These are phyloP conservation scores for Monosporozyma servazzii DNA, from an alignment of 805 yeast genomes.

Conservation along the genomic window DNA sequence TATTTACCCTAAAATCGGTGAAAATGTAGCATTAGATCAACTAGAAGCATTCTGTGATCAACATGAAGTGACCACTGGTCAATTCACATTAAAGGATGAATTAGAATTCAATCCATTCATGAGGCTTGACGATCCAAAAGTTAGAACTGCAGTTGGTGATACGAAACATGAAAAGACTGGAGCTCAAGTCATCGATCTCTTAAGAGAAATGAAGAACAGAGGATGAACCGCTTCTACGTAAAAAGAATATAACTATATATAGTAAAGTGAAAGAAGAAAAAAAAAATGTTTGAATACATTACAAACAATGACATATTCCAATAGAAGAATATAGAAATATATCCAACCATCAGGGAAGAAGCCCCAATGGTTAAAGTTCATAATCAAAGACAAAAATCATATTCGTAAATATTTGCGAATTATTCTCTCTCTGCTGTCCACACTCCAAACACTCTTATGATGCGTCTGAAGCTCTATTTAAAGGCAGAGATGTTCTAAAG, in stretches of 20 bases:
- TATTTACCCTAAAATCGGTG: slow-evolving; percentile 35
- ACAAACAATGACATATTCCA: not conserved
- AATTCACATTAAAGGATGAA: slow-evolving; percentile 79
- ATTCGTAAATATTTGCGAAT: slow-evolving; percentile 5
- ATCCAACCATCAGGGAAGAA: not conserved
- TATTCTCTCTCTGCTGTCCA: slow-evolving; percentile 45
- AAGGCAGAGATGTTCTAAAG: slow-evolving; percentile 25
- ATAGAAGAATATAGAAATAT: not conserved
- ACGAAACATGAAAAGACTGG: slow-evolving; percentile 28
- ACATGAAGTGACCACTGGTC: slow-evolving; percentile 76
- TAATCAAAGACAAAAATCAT: slow-evolving; percentile 1
- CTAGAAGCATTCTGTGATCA: slow-evolving; percentile 43
- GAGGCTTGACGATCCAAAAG: slow-evolving; percentile 58
- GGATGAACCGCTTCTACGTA: slow-evolving; percentile 23
- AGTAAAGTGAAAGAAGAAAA: not conserved
- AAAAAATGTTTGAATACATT: slow-evolving; percentile 6
- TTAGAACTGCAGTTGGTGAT: slow-evolving; percentile 50
- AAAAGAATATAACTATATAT: not conserved
- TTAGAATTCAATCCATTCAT: slow-evolving; percentile 79
- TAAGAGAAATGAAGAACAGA: slow-evolving; percentile 71
- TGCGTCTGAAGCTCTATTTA: slow-evolving; percentile 34
- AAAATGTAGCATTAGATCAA: slow-evolving; percentile 39
- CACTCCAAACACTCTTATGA: slow-evolving; percentile 31
- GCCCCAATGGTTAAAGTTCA: slow-evolving; percentile 4
- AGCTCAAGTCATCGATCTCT: slow-evolving; percentile 55